Conservation (phyloP, 202 grass and related monocot genomes). For the Zoysia matrella region DNA sequence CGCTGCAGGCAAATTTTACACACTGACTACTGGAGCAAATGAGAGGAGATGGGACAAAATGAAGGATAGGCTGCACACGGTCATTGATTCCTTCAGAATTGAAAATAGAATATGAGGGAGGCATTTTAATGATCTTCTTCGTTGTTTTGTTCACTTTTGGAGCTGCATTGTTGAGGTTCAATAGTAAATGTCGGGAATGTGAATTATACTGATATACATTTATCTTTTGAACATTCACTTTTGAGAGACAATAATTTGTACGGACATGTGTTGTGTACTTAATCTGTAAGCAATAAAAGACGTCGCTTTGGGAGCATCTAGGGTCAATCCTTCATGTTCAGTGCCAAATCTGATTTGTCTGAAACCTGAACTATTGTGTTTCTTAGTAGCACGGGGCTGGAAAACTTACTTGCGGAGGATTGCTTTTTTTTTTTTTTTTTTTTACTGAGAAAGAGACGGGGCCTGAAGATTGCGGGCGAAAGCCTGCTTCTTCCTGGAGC, state of each 20-base stretch:
- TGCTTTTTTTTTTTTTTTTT: too few relatives aligned
- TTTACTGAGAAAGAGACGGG: too few relatives aligned
- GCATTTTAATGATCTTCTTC: conserved; percentile 32
- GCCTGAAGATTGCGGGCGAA: too few relatives aligned
- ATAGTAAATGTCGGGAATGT: conserved; percentile 38
- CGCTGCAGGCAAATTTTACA: conserved; percentile 87
- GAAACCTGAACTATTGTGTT: too few relatives aligned
- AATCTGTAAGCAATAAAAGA: too few relatives aligned
- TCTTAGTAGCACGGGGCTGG: too few relatives aligned
- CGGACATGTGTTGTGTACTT: too few relatives aligned
- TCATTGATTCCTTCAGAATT: conserved; percentile 83
- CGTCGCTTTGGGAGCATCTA: too few relatives aligned
- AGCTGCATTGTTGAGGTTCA: conserved; percentile 23
- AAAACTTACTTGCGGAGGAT: too few relatives aligned
- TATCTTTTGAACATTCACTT: not conserved
- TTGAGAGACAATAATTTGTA: not conserved
- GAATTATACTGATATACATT: conserved; percentile 41
- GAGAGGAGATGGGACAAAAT: conserved; percentile 99
- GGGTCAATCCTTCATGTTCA: too few relatives aligned
- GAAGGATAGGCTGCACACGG: conserved; percentile 81
- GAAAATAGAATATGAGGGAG: conserved; percentile 58
- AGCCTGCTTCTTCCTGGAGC: too few relatives aligned
- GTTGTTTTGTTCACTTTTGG: conserved; percentile 36
- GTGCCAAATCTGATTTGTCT: too few relatives aligned
- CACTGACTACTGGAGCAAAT: conserved; percentile 86